Evolutionary conservation across 805 yeast genomes (phyloP).

Genomic region (Candida railenensis): DNA sequence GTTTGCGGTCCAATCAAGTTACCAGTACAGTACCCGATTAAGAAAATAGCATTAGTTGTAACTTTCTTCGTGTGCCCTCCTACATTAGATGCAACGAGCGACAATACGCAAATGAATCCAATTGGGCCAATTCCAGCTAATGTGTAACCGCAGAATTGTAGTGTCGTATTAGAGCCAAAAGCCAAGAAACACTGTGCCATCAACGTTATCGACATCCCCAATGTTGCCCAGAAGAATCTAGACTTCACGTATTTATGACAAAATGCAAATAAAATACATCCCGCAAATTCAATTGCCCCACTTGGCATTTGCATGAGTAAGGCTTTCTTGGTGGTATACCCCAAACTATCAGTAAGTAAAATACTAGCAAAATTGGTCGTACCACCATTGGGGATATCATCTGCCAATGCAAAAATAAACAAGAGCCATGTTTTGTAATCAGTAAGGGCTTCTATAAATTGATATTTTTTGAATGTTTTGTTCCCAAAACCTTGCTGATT

Average conservation of each 20-base stretch:
- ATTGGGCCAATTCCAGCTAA: conserved; percentile 29
- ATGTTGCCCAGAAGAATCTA: conserved; percentile 28
- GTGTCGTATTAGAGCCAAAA: conserved; percentile 22
- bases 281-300: conserved; percentile 34
- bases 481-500: conserved; percentile 62
- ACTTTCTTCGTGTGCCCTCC: conserved; percentile 28
- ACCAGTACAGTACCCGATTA: conserved; percentile 28
- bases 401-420: conserved; percentile 32
- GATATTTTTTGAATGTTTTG: conserved; percentile 52
- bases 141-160: conserved; percentile 29
- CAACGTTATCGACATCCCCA: conserved; percentile 17
- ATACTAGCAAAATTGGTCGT: conserved; percentile 34
- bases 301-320: conserved; percentile 36
- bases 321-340: conserved; percentile 17
- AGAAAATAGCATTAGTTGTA: conserved; percentile 23
- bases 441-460: conserved; percentile 48
- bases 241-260: conserved; percentile 9
- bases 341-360: conserved; percentile 15
- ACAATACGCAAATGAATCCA: conserved; percentile 17
- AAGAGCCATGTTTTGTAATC: conserved; percentile 53
- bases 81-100: conserved; percentile 21
- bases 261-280: conserved; percentile 17
- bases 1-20: conserved; percentile 28
- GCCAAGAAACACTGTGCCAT: conserved; percentile 30
- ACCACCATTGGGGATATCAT: conserved; percentile 39